A percentile compares a stretch with the other conserved stretches of the same genome.
phyloP scores from a whole-genome alignment of 1,284 basidiomycete genomes.

The Leccinum fallax region DNA sequence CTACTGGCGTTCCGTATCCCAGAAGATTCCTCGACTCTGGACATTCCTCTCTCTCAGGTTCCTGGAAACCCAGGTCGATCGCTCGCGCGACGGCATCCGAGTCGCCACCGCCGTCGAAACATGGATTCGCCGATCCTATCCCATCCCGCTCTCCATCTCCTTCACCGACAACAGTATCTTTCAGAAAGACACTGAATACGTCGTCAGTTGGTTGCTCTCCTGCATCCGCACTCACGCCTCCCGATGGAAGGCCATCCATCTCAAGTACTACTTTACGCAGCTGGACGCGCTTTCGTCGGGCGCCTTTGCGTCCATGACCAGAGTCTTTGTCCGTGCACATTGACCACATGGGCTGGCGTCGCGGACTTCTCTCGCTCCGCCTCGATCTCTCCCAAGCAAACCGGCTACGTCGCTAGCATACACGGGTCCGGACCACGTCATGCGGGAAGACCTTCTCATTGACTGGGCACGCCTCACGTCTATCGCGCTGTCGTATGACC shows the following conservation, averaged over 20 bases:
- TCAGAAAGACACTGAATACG: conserved; percentile 26
- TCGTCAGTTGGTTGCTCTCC: conserved; percentile 25
- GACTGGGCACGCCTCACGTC: conserved; percentile 29
- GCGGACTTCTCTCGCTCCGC: conserved; percentile 21
- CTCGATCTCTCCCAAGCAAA: conserved; percentile 22
- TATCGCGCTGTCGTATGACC: conserved; percentile 27
- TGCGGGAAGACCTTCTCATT: conserved; percentile 27
- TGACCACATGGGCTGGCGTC: conserved; percentile 35
- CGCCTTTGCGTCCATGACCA: conserved; percentile 23
- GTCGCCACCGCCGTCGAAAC: conserved; percentile 22
- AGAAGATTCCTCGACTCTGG: conserved; percentile 23
- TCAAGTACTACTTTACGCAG: conserved; percentile 28
- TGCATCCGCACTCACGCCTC: conserved; percentile 20
- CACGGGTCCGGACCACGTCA: conserved; percentile 27
- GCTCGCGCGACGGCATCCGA: conserved; percentile 21
- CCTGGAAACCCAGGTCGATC: conserved; percentile 25
- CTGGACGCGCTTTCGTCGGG: conserved; percentile 24
- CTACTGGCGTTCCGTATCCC: conserved; percentile 25
- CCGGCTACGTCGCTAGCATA: conserved; percentile 28
- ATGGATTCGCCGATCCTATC: conserved; percentile 26
- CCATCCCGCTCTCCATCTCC: conserved; percentile 25
- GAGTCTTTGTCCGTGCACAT: conserved; percentile 25
- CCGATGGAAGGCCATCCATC: conserved; percentile 29
- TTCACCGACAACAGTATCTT: conserved; percentile 32
- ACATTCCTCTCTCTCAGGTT: conserved; percentile 26